Evolutionary conservation across 2,329 filamentous ascomycete genomes (phyloP).

Genomic region (Colletotrichum viniferum): DNA sequence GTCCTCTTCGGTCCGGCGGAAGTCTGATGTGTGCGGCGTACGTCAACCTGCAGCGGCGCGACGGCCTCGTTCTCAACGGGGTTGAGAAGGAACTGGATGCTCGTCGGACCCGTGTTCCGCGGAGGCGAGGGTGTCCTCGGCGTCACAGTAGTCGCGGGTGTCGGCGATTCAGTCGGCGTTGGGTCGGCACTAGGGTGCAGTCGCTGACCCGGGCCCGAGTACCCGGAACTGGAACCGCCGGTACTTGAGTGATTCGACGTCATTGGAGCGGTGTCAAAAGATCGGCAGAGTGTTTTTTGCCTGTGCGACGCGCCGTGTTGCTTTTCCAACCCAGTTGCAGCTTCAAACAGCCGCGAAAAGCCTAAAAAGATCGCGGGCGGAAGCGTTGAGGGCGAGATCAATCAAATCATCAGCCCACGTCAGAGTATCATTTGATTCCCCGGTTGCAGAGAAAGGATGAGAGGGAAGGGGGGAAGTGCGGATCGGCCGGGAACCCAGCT

Average conservation of each 20-base stretch:
- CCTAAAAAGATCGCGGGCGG: not conserved
- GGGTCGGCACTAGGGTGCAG: not conserved
- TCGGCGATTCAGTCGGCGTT: not conserved
- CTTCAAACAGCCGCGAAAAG: not conserved
- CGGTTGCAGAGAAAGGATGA: not conserved
- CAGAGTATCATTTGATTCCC: not conserved
- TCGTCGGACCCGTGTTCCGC: not conserved
- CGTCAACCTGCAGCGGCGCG: conserved; percentile 29
- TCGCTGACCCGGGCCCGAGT: not conserved
- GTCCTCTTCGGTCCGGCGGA: not conserved
- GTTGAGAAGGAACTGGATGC: conserved; percentile 12
- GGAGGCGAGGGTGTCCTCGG: not conserved
- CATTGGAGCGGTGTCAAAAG: not conserved
- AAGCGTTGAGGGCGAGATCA: not conserved
- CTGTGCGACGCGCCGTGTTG: not conserved
- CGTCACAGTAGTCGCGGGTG: not conserved
- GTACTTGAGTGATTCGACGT: not conserved
- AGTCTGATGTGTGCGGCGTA: not conserved
- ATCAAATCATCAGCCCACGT: not conserved
- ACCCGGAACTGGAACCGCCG: conserved; percentile 3
- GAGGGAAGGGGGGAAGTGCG: not conserved
- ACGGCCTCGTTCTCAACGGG: conserved; percentile 23
- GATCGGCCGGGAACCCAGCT: conserved; percentile 6
- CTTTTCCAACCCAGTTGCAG: not conserved
- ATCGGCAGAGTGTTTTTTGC: not conserved